These are phyloP conservation scores for Spongospora subterranea DNA, from an alignment of 208 protist species.

Conservation along the genomic window DNA sequence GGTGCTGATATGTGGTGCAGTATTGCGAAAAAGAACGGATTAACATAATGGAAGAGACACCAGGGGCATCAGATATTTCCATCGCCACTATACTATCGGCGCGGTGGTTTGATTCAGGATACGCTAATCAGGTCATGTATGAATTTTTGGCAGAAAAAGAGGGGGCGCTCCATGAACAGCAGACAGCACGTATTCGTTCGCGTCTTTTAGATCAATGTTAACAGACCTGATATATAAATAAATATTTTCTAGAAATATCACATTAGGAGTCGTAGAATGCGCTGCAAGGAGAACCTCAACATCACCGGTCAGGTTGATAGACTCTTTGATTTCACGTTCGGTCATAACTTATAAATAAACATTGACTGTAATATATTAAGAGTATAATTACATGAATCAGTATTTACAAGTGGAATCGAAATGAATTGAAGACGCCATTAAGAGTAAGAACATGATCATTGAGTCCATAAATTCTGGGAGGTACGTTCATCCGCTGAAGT, in stretches of 20 bases:
- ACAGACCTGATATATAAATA: neutral
- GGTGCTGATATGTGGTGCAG: neutral
- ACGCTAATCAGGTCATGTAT: slow-evolving; percentile 43
- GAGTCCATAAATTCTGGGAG: neutral
- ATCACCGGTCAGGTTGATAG: no score
- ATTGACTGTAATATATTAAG: neutral
- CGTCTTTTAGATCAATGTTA: slow-evolving; percentile 25
- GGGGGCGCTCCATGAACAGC: neutral
- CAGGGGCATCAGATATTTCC: neutral
- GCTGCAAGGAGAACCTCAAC: no score
- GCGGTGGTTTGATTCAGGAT: slow-evolving; percentile 31
- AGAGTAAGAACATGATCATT: neutral
- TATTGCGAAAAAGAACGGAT: slow-evolving; percentile 23
- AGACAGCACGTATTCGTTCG: neutral
- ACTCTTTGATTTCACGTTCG: neutral
- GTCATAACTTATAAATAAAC: neutral
- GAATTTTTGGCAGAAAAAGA: slow-evolving; percentile 39
- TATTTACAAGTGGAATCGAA: neutral
- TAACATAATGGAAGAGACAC: neutral
- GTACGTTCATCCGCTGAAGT: neutral
- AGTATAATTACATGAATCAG: no score
- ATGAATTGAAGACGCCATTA: neutral
- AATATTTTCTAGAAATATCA: neutral
- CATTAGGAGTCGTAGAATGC: neutral
- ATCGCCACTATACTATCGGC: slow-evolving; percentile 19